Evolutionary conservation across 768 basidiomycete genomes (phyloP).

Genomic region (Macrolepiota albuminosa): DNA sequence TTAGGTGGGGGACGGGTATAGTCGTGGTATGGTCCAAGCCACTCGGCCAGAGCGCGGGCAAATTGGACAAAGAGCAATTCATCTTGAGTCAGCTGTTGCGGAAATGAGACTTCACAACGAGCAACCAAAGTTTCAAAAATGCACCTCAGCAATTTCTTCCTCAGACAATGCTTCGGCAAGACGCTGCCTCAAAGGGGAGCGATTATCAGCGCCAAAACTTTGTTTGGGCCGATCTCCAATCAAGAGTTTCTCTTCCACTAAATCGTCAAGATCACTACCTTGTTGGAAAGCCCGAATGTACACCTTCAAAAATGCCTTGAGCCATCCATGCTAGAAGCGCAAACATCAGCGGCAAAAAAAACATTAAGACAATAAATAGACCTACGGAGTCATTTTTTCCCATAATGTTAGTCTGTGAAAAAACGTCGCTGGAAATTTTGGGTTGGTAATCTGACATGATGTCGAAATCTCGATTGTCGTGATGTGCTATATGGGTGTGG

Average conservation of each 20-base stretch:
- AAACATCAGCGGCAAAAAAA: background rate
- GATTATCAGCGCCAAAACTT: slow-evolving; percentile 42
- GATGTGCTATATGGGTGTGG: slow-evolving; percentile 46
- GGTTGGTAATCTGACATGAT: slow-evolving; percentile 82
- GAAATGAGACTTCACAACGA: background rate
- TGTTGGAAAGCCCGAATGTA: slow-evolving; percentile 78
- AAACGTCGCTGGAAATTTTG: slow-evolving; percentile 39
- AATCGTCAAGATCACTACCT: slow-evolving; percentile 76
- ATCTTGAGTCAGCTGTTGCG: slow-evolving; percentile 56
- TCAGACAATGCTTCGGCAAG: slow-evolving; percentile 38
- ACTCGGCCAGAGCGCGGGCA: slow-evolving; percentile 57
- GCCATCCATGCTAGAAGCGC: slow-evolving; percentile 59
- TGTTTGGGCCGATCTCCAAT: slow-evolving; percentile 78
- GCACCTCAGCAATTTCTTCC: slow-evolving; percentile 54
- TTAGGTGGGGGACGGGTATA: slow-evolving; percentile 66
- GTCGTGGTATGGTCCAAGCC: slow-evolving; percentile 77
- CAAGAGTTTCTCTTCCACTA: slow-evolving; percentile 75
- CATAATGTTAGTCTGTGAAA: slow-evolving; percentile 67
- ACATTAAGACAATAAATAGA: background rate
- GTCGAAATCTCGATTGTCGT: slow-evolving; percentile 84
- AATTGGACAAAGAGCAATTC: slow-evolving; percentile 58
- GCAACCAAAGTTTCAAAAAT: background rate
- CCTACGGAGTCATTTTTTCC: slow-evolving; percentile 53
- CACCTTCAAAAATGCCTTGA: slow-evolving; percentile 63
- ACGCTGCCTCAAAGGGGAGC: slow-evolving; percentile 54